These are phyloP conservation scores for Alternaria burnsii DNA, from an alignment of 2,329 filamentous ascomycete genomes.

Conservation along the genomic window DNA sequence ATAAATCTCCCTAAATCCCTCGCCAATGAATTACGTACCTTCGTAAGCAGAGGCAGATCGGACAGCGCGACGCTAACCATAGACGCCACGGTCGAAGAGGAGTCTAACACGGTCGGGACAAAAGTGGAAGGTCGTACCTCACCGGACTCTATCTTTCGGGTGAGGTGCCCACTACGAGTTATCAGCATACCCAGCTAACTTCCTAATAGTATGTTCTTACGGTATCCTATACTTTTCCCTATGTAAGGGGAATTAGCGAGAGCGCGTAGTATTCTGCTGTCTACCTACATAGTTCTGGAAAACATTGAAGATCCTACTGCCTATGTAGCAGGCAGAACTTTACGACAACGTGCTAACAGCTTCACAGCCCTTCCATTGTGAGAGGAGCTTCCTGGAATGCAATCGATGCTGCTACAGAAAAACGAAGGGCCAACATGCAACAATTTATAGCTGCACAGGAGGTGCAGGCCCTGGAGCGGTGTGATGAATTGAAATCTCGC, in stretches of 20 bases:
- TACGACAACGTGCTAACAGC: not conserved
- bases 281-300: not conserved
- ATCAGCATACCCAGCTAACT: not conserved
- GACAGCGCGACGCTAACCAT: not conserved
- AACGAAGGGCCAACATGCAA: not conserved
- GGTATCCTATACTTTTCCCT: not conserved
- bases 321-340: not conserved
- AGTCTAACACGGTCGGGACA: not conserved
- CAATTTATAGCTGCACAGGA: not conserved
- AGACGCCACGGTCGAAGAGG: not conserved
- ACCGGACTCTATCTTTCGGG: not conserved
- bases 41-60: not conserved
- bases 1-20: not conserved
- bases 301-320: not conserved
- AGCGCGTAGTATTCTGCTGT: not conserved
- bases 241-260: not conserved
- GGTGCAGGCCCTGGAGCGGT: not conserved
- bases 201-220: not conserved
- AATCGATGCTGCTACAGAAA: not conserved
- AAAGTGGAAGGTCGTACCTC: not conserved
- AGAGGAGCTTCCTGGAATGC: conserved; percentile 2
- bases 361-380: not conserved
- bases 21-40: not conserved
- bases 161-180: not conserved
- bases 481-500: not conserved